phyloP scores from a whole-genome alignment of 345 rosid species.

The Linum trigynum region DNA sequence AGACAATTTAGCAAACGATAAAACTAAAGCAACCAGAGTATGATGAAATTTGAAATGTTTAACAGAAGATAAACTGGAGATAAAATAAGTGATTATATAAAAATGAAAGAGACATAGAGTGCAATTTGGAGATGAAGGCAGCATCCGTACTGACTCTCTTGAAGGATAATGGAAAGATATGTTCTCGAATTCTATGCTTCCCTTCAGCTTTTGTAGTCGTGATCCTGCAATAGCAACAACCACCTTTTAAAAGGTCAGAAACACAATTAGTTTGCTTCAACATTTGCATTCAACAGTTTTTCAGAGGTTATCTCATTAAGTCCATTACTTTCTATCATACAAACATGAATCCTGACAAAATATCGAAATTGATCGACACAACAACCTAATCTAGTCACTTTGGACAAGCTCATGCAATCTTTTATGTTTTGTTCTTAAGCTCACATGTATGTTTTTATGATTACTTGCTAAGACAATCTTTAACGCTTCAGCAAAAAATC shows the following conservation, averaged over 20 bases:
- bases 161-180: conserved; percentile 66
- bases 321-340: neutral
- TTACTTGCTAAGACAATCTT: too few species aligned
- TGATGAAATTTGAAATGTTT: neutral
- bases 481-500: neutral
- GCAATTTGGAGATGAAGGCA: neutral
- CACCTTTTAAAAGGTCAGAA: conserved; percentile 12
- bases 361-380: neutral
- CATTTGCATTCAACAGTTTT: neutral
- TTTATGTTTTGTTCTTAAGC: too few species aligned
- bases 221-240: conserved; percentile 34
- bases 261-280: neutral
- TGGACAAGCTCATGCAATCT: too few species aligned
- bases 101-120: too few species aligned
- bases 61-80: neutral
- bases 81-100: neutral
- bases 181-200: conserved; percentile 50
- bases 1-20: neutral
- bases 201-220: conserved; percentile 47
- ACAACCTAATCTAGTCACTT: too few species aligned
- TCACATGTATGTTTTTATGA: too few species aligned
- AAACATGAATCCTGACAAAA: neutral
- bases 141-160: conserved; percentile 44
- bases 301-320: neutral
- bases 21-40: neutral